Evolutionary conservation across 768 basidiomycete species (phyloP), one percentile per base, ranked within the genome.

Genomic region (Lactifluus rugatus): DNA sequence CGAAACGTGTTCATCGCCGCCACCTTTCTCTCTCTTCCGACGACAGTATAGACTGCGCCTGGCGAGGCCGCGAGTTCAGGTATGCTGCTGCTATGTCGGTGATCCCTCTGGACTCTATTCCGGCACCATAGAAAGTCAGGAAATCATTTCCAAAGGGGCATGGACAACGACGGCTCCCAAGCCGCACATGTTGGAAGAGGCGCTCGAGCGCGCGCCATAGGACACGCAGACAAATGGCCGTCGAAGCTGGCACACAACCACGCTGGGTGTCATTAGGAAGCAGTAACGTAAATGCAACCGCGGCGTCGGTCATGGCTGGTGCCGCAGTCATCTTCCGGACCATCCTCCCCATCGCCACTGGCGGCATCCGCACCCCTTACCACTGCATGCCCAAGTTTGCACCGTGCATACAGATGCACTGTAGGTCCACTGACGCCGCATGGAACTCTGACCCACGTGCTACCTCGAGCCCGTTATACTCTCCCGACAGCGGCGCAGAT

Each of bases 81-180:
- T 3, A 51, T 21, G 36, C 50, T 19, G 48, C 25, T 14, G n/a
- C n/a, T 9, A 42, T 32, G 32, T 51, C 55, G 2, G 26, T 3
- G 16, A 11, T 17, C 34, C n/a, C 44, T 32, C n/a, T 39, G 10
- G 47, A 56, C 17, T 34, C 49, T 16, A 14, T 50, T 21, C 16
- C 45, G 17, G 66, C 67, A 25, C 48, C 60, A 19, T 71, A 70
- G 9, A 41, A 32, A 26, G 8, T 23, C 10, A 62, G 76, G 75
- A 68, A 75, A 73, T 62, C 67, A 47, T 87, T 3, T 7, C 28
- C 28, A 7, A 3, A 7, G 3, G 28, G 28, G 28, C 28, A 28
- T 7, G 28, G 4, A 28, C 28, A 3, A 28, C 28, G 28, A 28
- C 28, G 3, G 28, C 28, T 3, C 3, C 7, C 28, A 3, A 28